These are phyloP conservation scores for Sporisorium graminicola DNA, from an alignment of 1,284 basidiomycete genomes.

Conservation along the genomic window DNA sequence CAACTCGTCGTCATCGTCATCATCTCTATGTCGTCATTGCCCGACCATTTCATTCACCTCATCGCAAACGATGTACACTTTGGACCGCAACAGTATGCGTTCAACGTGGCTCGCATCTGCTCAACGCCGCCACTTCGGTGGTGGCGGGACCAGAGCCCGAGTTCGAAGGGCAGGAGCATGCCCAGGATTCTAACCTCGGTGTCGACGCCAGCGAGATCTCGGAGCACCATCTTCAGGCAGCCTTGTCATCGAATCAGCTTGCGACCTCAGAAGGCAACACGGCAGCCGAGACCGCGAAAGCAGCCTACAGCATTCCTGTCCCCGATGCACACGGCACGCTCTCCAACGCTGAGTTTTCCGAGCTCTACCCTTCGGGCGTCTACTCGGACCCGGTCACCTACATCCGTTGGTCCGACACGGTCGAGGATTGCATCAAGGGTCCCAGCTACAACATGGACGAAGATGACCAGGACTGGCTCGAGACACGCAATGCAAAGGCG, in stretches of 20 bases:
- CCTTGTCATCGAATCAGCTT: conserved; percentile 67
- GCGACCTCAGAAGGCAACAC: conserved; percentile 50
- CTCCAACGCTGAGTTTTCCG: conserved; percentile 48
- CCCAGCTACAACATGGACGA: conserved; percentile 96
- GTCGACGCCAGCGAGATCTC: conserved; percentile 65
- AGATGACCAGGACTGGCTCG: conserved; percentile 92
- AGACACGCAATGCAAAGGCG: conserved; percentile 88
- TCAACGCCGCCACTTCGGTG: conserved; percentile 60
- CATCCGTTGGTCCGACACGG: conserved; percentile 86
- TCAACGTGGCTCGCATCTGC: conserved; percentile 58
- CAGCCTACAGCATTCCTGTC: conserved; percentile 68
- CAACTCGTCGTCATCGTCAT: background rate
- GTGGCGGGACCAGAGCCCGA: conserved; percentile 60
- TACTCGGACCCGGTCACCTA: conserved; percentile 75
- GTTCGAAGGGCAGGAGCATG: conserved; percentile 62
- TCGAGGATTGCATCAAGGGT: conserved; percentile 80
- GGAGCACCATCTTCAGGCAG: conserved; percentile 68
- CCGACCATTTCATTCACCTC: too few relatives aligned
- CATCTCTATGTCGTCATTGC: background rate
- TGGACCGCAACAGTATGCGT: conserved; percentile 49
- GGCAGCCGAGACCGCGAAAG: conserved; percentile 39
- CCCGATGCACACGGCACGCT: conserved; percentile 64
- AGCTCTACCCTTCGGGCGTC: conserved; percentile 63
- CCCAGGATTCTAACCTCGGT: conserved; percentile 63
- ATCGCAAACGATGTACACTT: background rate